phyloP scores from a whole-genome alignment of 768 basidiomycete species.

The Symmetrospora coprosmae region DNA sequence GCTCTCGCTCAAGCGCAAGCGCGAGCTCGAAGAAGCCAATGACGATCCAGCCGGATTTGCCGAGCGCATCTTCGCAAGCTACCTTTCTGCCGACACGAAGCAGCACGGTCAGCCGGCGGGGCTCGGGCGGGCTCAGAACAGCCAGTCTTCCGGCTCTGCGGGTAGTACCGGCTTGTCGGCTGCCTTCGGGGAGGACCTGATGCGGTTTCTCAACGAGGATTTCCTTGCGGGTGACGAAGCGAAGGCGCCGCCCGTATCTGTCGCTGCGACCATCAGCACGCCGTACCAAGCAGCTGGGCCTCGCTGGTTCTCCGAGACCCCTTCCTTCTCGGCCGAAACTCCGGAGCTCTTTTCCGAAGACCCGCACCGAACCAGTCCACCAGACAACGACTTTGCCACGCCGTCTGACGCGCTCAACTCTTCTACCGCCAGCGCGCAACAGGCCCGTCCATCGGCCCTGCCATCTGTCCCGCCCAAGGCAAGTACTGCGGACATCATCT shows the following conservation, averaged over 20 bases:
- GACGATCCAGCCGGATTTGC: constrained; percentile 27
- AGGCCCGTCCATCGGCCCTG: neutral
- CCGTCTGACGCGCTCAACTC: neutral
- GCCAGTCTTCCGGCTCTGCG: too few species aligned
- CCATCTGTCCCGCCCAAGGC: neutral
- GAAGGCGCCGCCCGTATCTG: neutral
- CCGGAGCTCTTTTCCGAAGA: constrained; percentile 7
- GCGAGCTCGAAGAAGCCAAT: constrained; percentile 29
- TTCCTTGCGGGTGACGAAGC: neutral
- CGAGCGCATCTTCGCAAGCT: constrained; percentile 22
- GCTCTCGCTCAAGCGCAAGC: constrained; percentile 26
- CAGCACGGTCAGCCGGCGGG: neutral
- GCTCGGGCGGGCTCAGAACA: neutral
- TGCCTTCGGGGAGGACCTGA: neutral
- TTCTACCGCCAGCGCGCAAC: neutral
- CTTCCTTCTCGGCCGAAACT: constrained; percentile 3
- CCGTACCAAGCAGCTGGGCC: neutral
- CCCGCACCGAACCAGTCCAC: constrained; percentile 5
- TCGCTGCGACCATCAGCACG: neutral
- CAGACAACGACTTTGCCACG: constrained; percentile 10
- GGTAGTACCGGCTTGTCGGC: too few species aligned
- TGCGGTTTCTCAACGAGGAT: constrained; percentile 5
- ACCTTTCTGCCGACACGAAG: neutral
- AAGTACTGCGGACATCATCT: too few species aligned
- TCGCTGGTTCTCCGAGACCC: constrained; percentile 2